phyloP scores from a whole-genome alignment of 129 eudicot genomes.

The Oenanthe sinensis region DNA sequence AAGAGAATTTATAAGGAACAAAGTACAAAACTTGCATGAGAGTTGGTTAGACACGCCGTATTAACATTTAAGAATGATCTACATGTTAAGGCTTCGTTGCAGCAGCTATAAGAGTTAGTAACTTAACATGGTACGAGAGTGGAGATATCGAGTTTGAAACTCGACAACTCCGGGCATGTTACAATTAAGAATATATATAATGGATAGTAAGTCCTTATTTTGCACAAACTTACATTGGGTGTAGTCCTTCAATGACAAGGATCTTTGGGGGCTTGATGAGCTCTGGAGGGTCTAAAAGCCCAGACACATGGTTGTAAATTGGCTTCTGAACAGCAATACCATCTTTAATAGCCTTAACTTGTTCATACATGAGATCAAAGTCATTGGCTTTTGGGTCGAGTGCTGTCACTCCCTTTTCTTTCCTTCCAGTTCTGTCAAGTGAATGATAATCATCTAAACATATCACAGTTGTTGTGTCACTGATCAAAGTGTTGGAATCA shows the following conservation, averaged over 20 bases:
- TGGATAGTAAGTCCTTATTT: neutral
- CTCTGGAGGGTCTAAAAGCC: conserved; percentile 91
- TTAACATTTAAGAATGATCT: neutral
- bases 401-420: conserved; percentile 88
- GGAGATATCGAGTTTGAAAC: neutral
- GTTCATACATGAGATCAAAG: conserved; percentile 95
- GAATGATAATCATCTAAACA: conserved; percentile 95
- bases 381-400: conserved; percentile 88
- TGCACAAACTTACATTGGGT: conserved; percentile 71
- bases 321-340: conserved; percentile 77
- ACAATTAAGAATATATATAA: neutral
- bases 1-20: neutral
- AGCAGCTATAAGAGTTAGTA: neutral
- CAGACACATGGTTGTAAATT: conserved; percentile 83
- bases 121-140: neutral
- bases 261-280: conserved; percentile 90
- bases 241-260: conserved; percentile 92
- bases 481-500: conserved; percentile 92
- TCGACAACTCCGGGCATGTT: neutral
- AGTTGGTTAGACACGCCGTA: neutral
- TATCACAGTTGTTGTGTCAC: conserved; percentile 89
- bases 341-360: conserved; percentile 74
- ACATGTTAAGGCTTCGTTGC: neutral
- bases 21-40: conserved; percentile 4
- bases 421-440: conserved; percentile 81